Base-by-base conservation (phyloP, 148 eudicot species). In the Arbutus unedo region DNA sequence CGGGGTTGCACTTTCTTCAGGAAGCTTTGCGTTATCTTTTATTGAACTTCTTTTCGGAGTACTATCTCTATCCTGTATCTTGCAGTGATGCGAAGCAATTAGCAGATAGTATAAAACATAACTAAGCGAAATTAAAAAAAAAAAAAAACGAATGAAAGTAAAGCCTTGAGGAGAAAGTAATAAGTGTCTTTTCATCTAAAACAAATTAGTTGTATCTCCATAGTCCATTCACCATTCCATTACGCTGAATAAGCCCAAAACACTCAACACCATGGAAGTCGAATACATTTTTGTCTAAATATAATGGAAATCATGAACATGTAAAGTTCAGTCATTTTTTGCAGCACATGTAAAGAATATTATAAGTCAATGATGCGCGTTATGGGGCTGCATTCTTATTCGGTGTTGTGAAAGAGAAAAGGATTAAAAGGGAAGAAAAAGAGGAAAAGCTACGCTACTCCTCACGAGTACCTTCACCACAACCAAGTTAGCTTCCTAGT, bases 41-140 rank as follows among this genome's bases (percentile, higher is more conserved):
- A 49, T 82, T 25, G 73, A 72, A 81, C 62, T 74, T 54, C 83
- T 82, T 41, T 74, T 79, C 4, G 51, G 87, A 59, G 70, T 64
- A 78, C 23, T 79, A 82, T 84, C 79, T 57, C 76, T 70, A 80
- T 84, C 84, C 97, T 91, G 79, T 19, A 83, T 31, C 68, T 77
- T 77, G 72, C 51, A 87, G 80, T 43, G 75, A 75, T 18, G 1
- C 16, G 10, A 71, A 66, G 54, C 54, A 55, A 83, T 59, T 59
- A 56, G 15, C 77, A 71, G 19, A 57, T n/a, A 57, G 44, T 31
- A 77, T 11, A 54, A 66, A 66, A 66, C 10, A 54, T 10, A 54
- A 60, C 11, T 2, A 68, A 57, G 19, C 38, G 68, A 59, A 67
- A 77, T 19, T 71, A 15, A 31, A 31, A 1, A 31, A 31, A 31